Percentiles rank a stretch among this genome's conserved stretches.
Conservation (phyloP, 306 rosid species). For the Elaeagnus macrophylla region DNA sequence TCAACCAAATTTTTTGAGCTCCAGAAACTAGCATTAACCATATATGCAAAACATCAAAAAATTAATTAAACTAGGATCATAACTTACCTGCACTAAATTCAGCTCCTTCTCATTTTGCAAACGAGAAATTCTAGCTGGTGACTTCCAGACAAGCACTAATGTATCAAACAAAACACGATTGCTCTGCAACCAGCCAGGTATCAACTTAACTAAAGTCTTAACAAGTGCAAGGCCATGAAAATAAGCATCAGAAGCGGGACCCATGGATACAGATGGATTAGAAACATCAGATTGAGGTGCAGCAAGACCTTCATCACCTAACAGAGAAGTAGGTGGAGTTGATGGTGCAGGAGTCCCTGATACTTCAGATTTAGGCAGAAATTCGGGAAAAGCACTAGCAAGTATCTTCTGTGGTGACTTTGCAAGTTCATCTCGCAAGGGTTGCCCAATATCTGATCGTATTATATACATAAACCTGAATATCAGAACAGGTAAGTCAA, state of each 20-base stretch:
- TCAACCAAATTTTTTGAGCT: too few relatives aligned
- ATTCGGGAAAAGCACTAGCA: constrained; percentile 77
- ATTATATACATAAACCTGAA: constrained; percentile 84
- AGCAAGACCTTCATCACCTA: constrained; percentile 62
- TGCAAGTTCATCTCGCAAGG: constrained; percentile 93
- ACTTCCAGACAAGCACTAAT: constrained; percentile 87
- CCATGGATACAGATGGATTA: constrained; percentile 38
- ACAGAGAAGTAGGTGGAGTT: constrained; percentile 38
- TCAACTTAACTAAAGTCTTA: constrained; percentile 78
- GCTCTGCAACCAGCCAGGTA: constrained; percentile 88
- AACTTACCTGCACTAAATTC: constrained; percentile 79
- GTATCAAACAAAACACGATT: constrained; percentile 81
- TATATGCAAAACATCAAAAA: background rate
- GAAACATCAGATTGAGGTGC: constrained; percentile 49
- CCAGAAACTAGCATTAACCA: too few relatives aligned
- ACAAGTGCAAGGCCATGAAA: constrained; percentile 88
- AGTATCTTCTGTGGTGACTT: constrained; percentile 94
- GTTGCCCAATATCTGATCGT: constrained; percentile 90
- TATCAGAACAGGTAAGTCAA: constrained; percentile 5
- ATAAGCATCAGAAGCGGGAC: constrained; percentile 66
- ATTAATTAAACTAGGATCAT: background rate
- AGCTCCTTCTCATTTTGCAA: constrained; percentile 91
- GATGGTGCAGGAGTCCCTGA: constrained; percentile 52
- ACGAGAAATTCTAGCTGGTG: constrained; percentile 79
- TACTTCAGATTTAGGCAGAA: constrained; percentile 54